Percentiles rank a stretch among this genome's conserved stretches.
These are phyloP conservation scores for Paxillus ammoniavirescens DNA, from an alignment of 768 basidiomycete species.

Conservation along the genomic window DNA sequence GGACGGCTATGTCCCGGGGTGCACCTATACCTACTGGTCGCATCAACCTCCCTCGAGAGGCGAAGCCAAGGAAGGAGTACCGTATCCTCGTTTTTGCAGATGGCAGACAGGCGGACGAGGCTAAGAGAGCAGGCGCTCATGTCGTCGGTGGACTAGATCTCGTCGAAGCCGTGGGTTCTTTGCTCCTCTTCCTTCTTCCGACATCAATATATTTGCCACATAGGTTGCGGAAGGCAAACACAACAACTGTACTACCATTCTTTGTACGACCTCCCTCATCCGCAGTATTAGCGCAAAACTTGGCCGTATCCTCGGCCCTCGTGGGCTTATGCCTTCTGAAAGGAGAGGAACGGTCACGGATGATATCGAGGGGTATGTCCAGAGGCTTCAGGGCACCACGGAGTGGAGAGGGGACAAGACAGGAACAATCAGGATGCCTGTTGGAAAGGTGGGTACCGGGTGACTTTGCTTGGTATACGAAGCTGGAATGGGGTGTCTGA, in stretches of 20 bases:
- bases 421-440: conserved; percentile 80
- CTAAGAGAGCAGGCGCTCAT: conserved; percentile 84
- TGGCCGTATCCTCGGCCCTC: conserved; percentile 79
- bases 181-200: neutral
- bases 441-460: conserved; percentile 60
- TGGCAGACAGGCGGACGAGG: conserved; percentile 77
- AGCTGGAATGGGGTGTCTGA: neutral
- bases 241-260: conserved; percentile 71
- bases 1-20: conserved; percentile 76
- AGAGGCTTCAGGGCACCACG: conserved; percentile 72
- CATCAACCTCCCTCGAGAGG: conserved; percentile 79
- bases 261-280: conserved; percentile 80
- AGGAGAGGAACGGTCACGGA: conserved; percentile 93
- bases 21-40: conserved; percentile 87
- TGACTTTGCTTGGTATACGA: neutral
- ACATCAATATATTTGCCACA: neutral
- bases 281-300: conserved; percentile 77
- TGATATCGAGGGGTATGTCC: conserved; percentile 80
- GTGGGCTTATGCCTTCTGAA: conserved; percentile 94
- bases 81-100: conserved; percentile 93
- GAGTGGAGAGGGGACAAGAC: conserved; percentile 93
- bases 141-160: conserved; percentile 90
- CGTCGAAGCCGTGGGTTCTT: conserved; percentile 71
- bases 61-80: conserved; percentile 67
- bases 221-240: conserved; percentile 75